phyloP scores from a whole-genome alignment of 2,329 filamentous ascomycete genomes.

The Aspergillus sp. region DNA sequence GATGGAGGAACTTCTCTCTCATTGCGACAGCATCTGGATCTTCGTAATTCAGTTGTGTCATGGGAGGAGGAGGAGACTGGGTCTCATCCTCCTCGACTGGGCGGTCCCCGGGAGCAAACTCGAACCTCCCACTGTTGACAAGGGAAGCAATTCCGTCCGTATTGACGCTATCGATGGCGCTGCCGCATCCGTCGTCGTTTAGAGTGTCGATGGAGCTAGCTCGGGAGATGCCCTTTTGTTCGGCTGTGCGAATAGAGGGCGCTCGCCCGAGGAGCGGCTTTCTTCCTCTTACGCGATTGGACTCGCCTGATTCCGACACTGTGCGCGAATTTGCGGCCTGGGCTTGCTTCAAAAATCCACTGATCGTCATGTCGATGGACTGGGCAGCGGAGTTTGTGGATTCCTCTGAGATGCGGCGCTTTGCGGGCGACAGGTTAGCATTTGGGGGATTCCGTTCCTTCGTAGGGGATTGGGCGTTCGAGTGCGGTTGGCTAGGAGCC shows the following conservation, averaged over 20 bases:
- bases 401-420: constrained; percentile 17
- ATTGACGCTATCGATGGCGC: constrained; percentile 31
- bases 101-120: constrained; percentile 26
- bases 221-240: constrained; percentile 34
- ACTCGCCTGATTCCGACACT: constrained; percentile 19
- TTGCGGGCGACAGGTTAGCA: constrained; percentile 7
- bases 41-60: constrained; percentile 51
- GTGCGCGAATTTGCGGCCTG: constrained; percentile 32
- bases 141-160: constrained; percentile 30
- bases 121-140: constrained; percentile 30
- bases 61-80: constrained; percentile 38
- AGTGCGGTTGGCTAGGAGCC: neutral
- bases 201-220: constrained; percentile 52
- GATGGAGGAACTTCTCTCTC: constrained; percentile 54
- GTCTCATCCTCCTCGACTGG: constrained; percentile 28
- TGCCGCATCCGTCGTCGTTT: constrained; percentile 44
- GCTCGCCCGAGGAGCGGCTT: constrained; percentile 44
- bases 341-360: constrained; percentile 41
- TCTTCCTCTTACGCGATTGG: constrained; percentile 23
- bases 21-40: constrained; percentile 54
- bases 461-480: neutral
- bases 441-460: neutral
- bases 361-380: constrained; percentile 39
- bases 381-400: constrained; percentile 17
- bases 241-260: constrained; percentile 29